A percentile compares a stretch with the other conserved stretches of the same genome.
Conservation (phyloP, 345 rosid species). For the Raphanus raphanistrum region DNA sequence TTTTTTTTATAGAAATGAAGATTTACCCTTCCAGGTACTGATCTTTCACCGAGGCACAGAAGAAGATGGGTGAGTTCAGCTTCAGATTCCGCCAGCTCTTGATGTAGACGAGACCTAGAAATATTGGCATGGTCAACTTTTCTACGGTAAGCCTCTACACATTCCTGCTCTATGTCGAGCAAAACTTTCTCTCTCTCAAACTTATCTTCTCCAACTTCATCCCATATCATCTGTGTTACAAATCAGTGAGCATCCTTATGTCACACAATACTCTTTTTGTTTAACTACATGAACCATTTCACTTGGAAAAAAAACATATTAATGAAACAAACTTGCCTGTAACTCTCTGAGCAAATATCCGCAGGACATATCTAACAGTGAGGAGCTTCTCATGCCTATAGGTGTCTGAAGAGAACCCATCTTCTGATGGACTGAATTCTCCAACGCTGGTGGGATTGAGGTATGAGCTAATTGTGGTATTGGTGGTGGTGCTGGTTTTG, state of each 20-base stretch:
- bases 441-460: constrained; percentile 15
- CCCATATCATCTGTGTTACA: constrained; percentile 85
- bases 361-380: constrained; percentile 69
- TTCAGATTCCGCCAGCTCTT: constrained; percentile 95
- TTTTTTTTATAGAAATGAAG: not conserved
- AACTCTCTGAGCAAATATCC: constrained; percentile 86
- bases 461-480: constrained; percentile 41
- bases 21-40: constrained; percentile 90
- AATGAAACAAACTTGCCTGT: constrained; percentile 57
- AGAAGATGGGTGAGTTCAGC: constrained; percentile 96
- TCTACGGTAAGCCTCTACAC: constrained; percentile 86
- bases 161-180: constrained; percentile 85
- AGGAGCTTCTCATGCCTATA: constrained; percentile 62
- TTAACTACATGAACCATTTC: not conserved
- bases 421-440: constrained; percentile 21
- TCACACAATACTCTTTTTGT: not conserved
- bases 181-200: constrained; percentile 79
- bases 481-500: constrained; percentile 57
- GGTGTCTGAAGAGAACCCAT: constrained; percentile 80
- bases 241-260: not conserved
- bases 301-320: not conserved
- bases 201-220: constrained; percentile 90
- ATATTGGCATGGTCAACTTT: constrained; percentile 95
- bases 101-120: constrained; percentile 93
- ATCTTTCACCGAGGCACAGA: constrained; percentile 89